phyloP scores from a whole-genome alignment of 257 asterid species.

The Capsicum rhomboideum region DNA sequence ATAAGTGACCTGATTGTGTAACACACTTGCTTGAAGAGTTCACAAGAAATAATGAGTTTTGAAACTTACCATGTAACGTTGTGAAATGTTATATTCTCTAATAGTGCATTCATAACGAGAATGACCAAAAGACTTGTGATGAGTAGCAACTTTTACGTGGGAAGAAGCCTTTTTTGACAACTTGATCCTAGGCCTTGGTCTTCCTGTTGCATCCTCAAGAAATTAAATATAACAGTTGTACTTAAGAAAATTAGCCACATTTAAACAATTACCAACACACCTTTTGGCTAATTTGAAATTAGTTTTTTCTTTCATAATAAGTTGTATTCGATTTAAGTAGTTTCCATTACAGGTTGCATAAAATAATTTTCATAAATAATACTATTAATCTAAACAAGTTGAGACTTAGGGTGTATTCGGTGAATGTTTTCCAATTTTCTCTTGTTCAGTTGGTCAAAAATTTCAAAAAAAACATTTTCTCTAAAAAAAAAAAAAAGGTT shows the following conservation, averaged over 20 bases:
- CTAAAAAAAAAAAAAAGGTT: too few species aligned
- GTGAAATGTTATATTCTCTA: neutral
- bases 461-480: too few species aligned
- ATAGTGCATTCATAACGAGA: neutral
- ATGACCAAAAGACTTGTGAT: neutral
- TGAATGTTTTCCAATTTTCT: too few species aligned
- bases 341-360: too few species aligned
- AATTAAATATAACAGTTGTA: neutral
- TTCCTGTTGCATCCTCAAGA: neutral
- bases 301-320: neutral
- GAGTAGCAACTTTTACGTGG: neutral
- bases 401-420: too few species aligned
- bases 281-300: neutral
- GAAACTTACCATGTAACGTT: neutral
- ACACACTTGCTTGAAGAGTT: neutral
- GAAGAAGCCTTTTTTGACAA: too few species aligned
- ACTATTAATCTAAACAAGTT: too few species aligned
- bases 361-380: too few species aligned
- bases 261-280: neutral
- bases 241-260: neutral
- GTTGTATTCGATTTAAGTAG: neutral
- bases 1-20: neutral
- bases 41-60: neutral
- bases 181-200: too few species aligned
- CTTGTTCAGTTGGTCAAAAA: too few species aligned